phyloP scores from a whole-genome alignment of 495 filamentous ascomycete genomes.

The Sporormia fimetaria region DNA sequence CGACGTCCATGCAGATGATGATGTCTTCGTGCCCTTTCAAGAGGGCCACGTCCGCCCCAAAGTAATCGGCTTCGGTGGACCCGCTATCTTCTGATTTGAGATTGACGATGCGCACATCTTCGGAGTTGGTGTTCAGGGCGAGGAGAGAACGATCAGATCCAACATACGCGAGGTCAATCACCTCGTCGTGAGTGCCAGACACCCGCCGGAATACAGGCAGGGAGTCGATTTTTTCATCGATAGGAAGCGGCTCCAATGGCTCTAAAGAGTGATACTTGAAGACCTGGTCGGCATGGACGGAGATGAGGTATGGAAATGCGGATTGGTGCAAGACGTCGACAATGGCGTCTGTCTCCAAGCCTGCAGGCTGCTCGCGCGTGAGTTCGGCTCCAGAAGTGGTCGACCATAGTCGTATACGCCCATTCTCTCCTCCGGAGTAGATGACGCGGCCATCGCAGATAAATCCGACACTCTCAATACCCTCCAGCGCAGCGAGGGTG shows the following conservation, averaged over 20 bases:
- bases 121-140: conserved; percentile 88
- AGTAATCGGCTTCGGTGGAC: conserved; percentile 40
- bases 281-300: conserved; percentile 82
- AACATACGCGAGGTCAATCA: conserved; percentile 83
- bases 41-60: conserved; percentile 73
- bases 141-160: conserved; percentile 67
- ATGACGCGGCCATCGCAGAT: conserved; percentile 54
- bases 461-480: conserved; percentile 74
- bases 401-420: conserved; percentile 71
- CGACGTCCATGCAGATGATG: conserved; percentile 84
- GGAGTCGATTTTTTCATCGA: conserved; percentile 34
- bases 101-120: conserved; percentile 79
- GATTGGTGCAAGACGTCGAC: conserved; percentile 55
- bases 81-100: conserved; percentile 28
- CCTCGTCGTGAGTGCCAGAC: conserved; percentile 93
- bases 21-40: conserved; percentile 89
- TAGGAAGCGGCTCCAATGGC: conserved; percentile 28
- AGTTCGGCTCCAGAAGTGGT: conserved; percentile 64
- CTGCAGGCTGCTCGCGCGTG: conserved; percentile 53
- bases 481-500: conserved; percentile 75
- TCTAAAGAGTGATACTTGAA: conserved; percentile 56
- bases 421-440: conserved; percentile 79
- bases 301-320: conserved; percentile 54
- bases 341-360: conserved; percentile 66
- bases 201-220: conserved; percentile 56